These are phyloP conservation scores for Ammopiptanthus mongolicus DNA, from an alignment of 306 rosid species.

Conservation along the genomic window DNA sequence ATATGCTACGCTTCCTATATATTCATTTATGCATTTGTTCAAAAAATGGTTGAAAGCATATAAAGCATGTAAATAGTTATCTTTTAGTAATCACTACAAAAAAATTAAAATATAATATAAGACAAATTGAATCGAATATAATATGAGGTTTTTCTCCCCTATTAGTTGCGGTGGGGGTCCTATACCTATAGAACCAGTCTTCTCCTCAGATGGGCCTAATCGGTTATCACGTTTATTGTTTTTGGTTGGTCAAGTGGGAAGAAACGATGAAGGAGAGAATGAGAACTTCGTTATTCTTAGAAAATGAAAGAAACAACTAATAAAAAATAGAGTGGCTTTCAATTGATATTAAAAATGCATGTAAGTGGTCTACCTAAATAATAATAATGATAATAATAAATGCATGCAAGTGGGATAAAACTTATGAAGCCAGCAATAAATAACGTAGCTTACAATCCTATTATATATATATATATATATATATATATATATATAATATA, in stretches of 20 bases:
- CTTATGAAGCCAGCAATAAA: neutral
- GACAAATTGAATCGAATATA: too few relatives aligned
- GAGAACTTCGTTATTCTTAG: constrained; percentile 6
- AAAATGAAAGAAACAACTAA: neutral
- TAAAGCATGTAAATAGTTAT: too few relatives aligned
- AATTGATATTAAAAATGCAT: neutral
- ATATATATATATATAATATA: neutral
- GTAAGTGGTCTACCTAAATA: neutral
- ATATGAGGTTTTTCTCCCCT: neutral
- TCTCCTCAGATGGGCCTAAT: neutral
- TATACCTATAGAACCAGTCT: constrained; percentile 3
- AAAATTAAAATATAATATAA: too few relatives aligned
- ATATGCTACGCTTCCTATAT: too few relatives aligned
- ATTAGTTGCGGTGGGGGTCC: neutral
- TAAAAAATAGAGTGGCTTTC: neutral
- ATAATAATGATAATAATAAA: too few relatives aligned
- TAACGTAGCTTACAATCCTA: neutral
- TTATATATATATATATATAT: neutral
- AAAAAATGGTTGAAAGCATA: too few relatives aligned
- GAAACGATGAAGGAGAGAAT: neutral
- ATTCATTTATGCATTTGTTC: too few relatives aligned
- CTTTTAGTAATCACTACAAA: too few relatives aligned
- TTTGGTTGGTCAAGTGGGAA: constrained; percentile 15
- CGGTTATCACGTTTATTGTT: neutral
- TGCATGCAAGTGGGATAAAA: constrained; percentile 27